phyloP scores from a whole-genome alignment of 2,329 filamentous ascomycete genomes.

The Neopestalotiopsis clavispora region DNA sequence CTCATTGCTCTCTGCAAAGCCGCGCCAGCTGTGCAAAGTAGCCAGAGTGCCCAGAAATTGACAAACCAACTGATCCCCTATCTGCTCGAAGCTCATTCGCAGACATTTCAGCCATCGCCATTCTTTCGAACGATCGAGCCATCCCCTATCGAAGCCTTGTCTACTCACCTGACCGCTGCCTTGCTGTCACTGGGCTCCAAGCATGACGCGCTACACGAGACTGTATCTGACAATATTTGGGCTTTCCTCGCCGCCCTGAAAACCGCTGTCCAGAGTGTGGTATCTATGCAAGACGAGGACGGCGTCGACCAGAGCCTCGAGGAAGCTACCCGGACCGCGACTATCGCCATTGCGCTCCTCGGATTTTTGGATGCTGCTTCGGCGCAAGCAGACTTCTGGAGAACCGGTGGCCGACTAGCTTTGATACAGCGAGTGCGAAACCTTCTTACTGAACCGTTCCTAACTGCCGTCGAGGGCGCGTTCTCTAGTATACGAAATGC shows the following conservation, averaged over 20 bases:
- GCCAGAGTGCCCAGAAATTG: conserved; percentile 77
- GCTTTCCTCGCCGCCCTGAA: conserved; percentile 76
- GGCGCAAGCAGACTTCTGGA: conserved; percentile 82
- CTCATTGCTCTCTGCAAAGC: conserved; percentile 91
- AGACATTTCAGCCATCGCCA: conserved; percentile 79
- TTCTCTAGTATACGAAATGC: conserved; percentile 89
- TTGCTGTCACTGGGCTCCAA: conserved; percentile 80
- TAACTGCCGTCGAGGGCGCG: conserved; percentile 85
- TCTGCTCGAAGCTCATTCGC: conserved; percentile 81
- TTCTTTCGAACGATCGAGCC: conserved; percentile 83
- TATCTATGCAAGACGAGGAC: conserved; percentile 58
- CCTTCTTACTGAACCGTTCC: conserved; percentile 82
- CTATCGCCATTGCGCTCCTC: conserved; percentile 81
- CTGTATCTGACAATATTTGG: conserved; percentile 69
- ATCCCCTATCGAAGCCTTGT: conserved; percentile 85
- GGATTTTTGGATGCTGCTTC: conserved; percentile 88
- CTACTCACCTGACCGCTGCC: conserved; percentile 78
- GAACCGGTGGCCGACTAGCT: conserved; percentile 70
- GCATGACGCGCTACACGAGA: conserved; percentile 70
- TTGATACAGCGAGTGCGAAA: conserved; percentile 74
- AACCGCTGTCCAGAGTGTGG: conserved; percentile 60
- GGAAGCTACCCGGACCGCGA: conserved; percentile 72
- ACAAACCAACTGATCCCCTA: conserved; percentile 82
- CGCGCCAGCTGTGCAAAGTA: conserved; percentile 73
- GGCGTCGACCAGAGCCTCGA: conserved; percentile 65